These are phyloP conservation scores for Exutisphaerella laricina DNA, from an alignment of 2,329 filamentous ascomycete species.

Conservation along the genomic window DNA sequence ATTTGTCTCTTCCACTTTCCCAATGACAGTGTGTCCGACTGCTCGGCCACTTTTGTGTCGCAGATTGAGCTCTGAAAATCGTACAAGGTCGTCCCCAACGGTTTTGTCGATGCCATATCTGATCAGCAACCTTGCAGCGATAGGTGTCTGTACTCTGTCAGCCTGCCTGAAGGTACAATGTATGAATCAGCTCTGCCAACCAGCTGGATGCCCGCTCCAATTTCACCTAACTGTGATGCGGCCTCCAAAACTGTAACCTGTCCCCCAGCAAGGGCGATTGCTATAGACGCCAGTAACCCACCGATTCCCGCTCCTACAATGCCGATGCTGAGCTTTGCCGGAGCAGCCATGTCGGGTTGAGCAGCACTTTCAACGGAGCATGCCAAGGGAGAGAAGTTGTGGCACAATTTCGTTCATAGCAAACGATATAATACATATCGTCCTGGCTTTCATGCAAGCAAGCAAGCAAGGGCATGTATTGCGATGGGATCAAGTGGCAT, in stretches of 20 bases:
- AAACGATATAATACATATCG: no score
- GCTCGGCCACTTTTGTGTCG: conserved; percentile 37
- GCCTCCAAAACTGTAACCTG: conserved; percentile 39
- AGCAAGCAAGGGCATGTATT: no score
- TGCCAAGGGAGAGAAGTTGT: no score
- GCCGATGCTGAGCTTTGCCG: conserved; percentile 23
- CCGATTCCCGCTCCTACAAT: conserved; percentile 36
- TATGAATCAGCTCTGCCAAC: no score
- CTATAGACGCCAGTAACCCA: conserved; percentile 38
- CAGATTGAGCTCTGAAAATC: conserved; percentile 38
- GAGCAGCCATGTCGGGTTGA: no score
- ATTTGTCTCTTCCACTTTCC: conserved; percentile 31
- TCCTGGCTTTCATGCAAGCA: no score
- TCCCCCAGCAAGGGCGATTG: conserved; percentile 32
- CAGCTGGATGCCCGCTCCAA: conserved; percentile 26
- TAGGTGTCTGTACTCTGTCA: conserved; percentile 38
- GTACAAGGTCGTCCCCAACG: conserved; percentile 40
- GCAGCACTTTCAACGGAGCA: no score
- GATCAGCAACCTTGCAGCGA: conserved; percentile 38
- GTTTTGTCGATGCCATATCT: conserved; percentile 38
- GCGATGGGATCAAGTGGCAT: no score
- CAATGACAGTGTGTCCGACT: conserved; percentile 36
- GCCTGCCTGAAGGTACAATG: no score
- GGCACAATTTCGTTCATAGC: no score
- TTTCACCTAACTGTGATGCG: conserved; percentile 35